Conservation (phyloP, 192 early-diverging fungal genomes). For the Coemansia sp. region DNA sequence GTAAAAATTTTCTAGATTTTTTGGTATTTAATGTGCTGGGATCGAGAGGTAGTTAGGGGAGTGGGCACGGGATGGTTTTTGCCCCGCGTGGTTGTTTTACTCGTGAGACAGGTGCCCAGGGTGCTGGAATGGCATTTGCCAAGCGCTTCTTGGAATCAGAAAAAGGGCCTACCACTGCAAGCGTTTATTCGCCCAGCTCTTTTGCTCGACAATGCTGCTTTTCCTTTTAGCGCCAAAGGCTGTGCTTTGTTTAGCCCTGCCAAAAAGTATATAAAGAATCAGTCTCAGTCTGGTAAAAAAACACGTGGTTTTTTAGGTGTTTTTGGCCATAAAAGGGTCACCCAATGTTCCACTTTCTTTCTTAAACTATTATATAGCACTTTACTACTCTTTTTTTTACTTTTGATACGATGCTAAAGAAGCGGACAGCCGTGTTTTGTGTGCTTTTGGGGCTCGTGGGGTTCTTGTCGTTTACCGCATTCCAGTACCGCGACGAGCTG, state of each 20-base stretch:
- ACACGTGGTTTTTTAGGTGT: not conserved
- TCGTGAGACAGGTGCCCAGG: not conserved
- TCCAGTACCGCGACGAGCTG: constrained; percentile 42
- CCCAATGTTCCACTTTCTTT: not conserved
- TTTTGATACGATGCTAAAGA: constrained; percentile 28
- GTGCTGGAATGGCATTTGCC: not conserved
- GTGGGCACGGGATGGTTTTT: not conserved
- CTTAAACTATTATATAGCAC: constrained; percentile 1
- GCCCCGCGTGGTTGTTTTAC: not conserved
- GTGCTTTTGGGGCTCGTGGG: constrained; percentile 19
- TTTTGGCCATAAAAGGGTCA: not conserved
- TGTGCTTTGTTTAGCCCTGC: not conserved
- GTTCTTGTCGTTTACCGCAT: constrained; percentile 26
- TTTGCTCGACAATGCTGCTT: not conserved
- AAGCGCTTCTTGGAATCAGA: not conserved
- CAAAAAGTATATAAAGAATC: constrained; percentile 1
- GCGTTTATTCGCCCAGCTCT: not conserved
- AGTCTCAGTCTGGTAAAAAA: not conserved
- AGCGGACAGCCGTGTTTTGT: constrained; percentile 19
- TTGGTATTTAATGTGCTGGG: not conserved
- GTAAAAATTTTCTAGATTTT: not conserved
- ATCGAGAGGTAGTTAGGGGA: not conserved
- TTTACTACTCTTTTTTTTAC: constrained; percentile 7
- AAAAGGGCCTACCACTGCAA: not conserved
- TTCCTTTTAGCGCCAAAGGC: not conserved